Evolutionary conservation across 768 basidiomycete species (phyloP).

Genomic region (Leccinum fibrillosum): DNA sequence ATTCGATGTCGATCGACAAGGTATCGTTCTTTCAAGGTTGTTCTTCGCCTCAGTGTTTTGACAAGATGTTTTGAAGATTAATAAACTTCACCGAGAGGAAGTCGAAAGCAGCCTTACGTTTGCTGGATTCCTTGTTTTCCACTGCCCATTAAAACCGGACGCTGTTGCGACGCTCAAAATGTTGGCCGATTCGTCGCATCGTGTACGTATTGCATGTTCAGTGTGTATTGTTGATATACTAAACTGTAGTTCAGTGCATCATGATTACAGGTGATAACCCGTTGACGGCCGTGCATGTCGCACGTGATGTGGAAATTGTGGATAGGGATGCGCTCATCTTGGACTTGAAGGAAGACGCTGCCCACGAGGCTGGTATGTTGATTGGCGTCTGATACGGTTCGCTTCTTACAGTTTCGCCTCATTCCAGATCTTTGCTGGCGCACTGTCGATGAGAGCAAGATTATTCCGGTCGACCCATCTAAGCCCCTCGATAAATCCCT

Average conservation of each 20-base stretch:
- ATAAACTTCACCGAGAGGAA: slow-evolving; percentile 76
- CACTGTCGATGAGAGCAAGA: slow-evolving; percentile 86
- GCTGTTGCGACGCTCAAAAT: slow-evolving; percentile 89
- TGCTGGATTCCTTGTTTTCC: slow-evolving; percentile 98
- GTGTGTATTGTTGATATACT: not conserved
- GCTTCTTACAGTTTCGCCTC: not conserved
- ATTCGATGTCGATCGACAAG: slow-evolving; percentile 64
- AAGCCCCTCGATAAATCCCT: slow-evolving; percentile 75
- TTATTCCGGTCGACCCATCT: slow-evolving; percentile 81
- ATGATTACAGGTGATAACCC: slow-evolving; percentile 99
- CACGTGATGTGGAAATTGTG: slow-evolving; percentile 93
- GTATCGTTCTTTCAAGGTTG: slow-evolving; percentile 37
- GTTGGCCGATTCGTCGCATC: slow-evolving; percentile 93
- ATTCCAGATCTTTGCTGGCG: slow-evolving; percentile 82
- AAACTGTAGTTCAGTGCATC: slow-evolving; percentile 60
- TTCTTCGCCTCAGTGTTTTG: not conserved
- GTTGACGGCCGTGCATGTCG: slow-evolving; percentile 93
- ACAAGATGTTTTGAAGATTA: slow-evolving; percentile 53
- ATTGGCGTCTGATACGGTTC: not conserved
- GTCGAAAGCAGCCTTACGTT: slow-evolving; percentile 80
- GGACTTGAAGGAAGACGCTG: slow-evolving; percentile 80
- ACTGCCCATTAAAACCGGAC: slow-evolving; percentile 94
- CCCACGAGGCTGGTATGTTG: slow-evolving; percentile 61
- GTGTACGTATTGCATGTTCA: slow-evolving; percentile 52
- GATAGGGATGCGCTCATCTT: slow-evolving; percentile 93